Conservation (phyloP, 805 yeast species). For the Candida khao-thaluensis region DNA sequence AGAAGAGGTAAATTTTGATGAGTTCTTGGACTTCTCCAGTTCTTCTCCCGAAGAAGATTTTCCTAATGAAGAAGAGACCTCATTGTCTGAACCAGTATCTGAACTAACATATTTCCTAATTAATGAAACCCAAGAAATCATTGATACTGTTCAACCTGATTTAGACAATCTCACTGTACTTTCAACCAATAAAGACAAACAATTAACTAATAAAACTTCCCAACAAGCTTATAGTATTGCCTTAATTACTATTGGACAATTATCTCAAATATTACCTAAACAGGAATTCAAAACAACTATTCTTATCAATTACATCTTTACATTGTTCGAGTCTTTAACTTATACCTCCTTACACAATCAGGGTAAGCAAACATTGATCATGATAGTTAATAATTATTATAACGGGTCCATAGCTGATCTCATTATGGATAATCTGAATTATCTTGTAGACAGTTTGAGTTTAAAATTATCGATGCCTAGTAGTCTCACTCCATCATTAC, state of each 20-base stretch:
- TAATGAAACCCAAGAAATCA: slow-evolving; percentile 40
- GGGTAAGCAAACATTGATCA: slow-evolving; percentile 54
- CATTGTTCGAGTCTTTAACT: slow-evolving; percentile 72
- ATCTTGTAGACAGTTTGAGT: slow-evolving; percentile 77
- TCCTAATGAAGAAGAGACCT: slow-evolving; percentile 11
- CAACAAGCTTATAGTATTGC: slow-evolving; percentile 40
- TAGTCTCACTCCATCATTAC: slow-evolving; percentile 66
- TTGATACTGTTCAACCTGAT: slow-evolving; percentile 33
- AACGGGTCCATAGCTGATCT: slow-evolving; percentile 55
- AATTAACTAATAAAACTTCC: slow-evolving; percentile 10
- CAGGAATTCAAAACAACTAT: slow-evolving; percentile 46
- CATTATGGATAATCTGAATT: slow-evolving; percentile 71
- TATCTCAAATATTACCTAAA: slow-evolving; percentile 23
- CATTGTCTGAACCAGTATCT: slow-evolving; percentile 2
- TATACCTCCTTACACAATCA: slow-evolving; percentile 49
- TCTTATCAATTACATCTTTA: slow-evolving; percentile 68
- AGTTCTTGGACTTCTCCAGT: slow-evolving; percentile 18
- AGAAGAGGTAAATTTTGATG: slow-evolving; percentile 17
- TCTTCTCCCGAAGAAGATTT: slow-evolving; percentile 8
- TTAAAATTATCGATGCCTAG: slow-evolving; percentile 64
- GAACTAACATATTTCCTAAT: slow-evolving; percentile 32
- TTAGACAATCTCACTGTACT: slow-evolving; percentile 10
- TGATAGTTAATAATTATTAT: slow-evolving; percentile 43
- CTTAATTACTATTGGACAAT: slow-evolving; percentile 42
- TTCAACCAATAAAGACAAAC: slow-evolving; percentile 5